These are phyloP conservation scores for Aureobasidium subglaciale DNA, from an alignment of 2,329 filamentous ascomycete genomes.

Conservation along the genomic window DNA sequence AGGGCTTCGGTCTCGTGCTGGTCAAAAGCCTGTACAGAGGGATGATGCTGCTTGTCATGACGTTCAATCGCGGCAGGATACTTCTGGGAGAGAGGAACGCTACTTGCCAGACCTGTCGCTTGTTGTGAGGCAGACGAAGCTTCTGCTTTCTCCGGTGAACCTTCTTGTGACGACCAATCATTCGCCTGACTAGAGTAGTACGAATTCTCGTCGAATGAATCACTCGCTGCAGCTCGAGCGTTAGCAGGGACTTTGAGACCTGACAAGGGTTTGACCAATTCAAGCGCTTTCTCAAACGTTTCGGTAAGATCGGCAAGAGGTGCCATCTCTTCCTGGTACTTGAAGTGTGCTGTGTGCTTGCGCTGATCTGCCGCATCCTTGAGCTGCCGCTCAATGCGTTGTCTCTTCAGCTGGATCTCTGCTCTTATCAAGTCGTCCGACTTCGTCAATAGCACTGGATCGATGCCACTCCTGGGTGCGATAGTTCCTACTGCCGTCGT, in stretches of 20 bases:
- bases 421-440: conserved; percentile 77
- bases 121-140: neutral
- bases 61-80: neutral
- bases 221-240: conserved; percentile 59
- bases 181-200: conserved; percentile 84
- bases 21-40: neutral
- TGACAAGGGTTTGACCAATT: conserved; percentile 63
- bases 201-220: conserved; percentile 86
- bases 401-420: conserved; percentile 71
- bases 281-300: conserved; percentile 53
- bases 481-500: neutral
- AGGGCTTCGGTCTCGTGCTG: conserved; percentile 9
- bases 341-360: conserved; percentile 44
- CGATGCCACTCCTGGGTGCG: conserved; percentile 48
- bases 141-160: conserved; percentile 17
- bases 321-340: conserved; percentile 43
- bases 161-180: conserved; percentile 58
- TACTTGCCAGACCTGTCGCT: conserved; percentile 9
- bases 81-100: conserved; percentile 5
- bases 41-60: conserved; percentile 10
- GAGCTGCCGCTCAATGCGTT: conserved; percentile 70
- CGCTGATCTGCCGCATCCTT: conserved; percentile 64
- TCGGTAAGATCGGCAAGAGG: conserved; percentile 36
- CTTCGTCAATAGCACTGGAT: conserved; percentile 79
- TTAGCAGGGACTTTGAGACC: conserved; percentile 48